These are phyloP conservation scores for Coemansia furcata DNA, from an alignment of 192 early-diverging fungal species.

Conservation along the genomic window DNA sequence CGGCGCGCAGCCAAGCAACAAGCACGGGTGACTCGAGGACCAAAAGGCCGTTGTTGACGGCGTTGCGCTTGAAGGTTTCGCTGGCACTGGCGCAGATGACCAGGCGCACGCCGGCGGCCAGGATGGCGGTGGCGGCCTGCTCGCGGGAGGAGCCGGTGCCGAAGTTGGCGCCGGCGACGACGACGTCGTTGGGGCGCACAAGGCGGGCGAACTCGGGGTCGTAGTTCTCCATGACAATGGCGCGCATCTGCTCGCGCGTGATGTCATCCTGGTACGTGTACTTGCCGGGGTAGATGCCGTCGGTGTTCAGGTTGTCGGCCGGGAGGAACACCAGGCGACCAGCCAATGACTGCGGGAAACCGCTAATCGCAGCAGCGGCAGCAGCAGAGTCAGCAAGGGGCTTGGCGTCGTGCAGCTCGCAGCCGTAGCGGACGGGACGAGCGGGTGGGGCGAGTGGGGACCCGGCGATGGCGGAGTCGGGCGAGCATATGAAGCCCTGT, in stretches of 20 bases:
- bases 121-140: constrained; percentile 94
- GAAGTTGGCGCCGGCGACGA: constrained; percentile 95
- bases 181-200: constrained; percentile 71
- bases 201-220: constrained; percentile 79
- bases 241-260: constrained; percentile 81
- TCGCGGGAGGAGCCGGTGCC: constrained; percentile 97
- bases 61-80: constrained; percentile 99
- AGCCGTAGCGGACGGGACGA: constrained; percentile 27
- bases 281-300: constrained; percentile 98
- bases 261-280: constrained; percentile 99
- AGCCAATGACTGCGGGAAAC: constrained; percentile 71
- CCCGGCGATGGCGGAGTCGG: constrained; percentile 33
- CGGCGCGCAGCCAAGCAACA: constrained; percentile 67
- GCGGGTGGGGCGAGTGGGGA: constrained; percentile 9
- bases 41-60: constrained; percentile 95
- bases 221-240: constrained; percentile 99
- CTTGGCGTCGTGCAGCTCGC: constrained; percentile 10
- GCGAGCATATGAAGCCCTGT: constrained; percentile 77
- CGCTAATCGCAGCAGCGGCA: constrained; percentile 43
- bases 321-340: constrained; percentile 89
- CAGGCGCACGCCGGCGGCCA: constrained; percentile 80
- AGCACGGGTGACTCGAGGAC: constrained; percentile 85
- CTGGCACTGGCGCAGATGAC: constrained; percentile 91
- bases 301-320: constrained; percentile 96
- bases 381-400: constrained; percentile 1